Evolutionary conservation across 345 rosid genomes (phyloP).

Genomic region (Eucalyptus albens): DNA sequence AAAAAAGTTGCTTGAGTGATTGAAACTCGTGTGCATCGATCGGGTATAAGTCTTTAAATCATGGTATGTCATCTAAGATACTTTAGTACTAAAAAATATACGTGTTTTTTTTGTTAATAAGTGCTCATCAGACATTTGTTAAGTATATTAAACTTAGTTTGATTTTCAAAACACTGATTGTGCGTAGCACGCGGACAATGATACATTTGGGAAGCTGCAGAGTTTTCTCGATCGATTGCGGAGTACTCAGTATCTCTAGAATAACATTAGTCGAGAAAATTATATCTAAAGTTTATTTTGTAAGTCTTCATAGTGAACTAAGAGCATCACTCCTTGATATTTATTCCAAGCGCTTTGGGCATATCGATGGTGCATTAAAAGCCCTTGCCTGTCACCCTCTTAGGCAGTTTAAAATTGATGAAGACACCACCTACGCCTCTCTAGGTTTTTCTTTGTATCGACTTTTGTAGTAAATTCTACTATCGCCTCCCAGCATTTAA

Average conservation of each 20-base stretch:
- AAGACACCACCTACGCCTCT: neutral
- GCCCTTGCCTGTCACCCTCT: neutral
- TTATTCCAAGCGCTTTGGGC: neutral
- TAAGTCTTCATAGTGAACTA: neutral
- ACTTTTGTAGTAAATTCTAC: neutral
- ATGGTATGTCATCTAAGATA: too few species aligned
- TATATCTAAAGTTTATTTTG: neutral
- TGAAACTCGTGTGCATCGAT: neutral
- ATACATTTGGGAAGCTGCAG: too few species aligned
- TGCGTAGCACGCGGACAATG: accelerated
- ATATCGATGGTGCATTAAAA: neutral
- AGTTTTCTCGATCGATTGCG: too few species aligned
- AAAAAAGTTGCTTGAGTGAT: neutral
- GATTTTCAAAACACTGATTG: too few species aligned
- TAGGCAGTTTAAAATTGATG: neutral
- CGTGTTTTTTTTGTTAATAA: too few species aligned
- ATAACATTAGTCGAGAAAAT: neutral
- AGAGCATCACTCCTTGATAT: neutral
- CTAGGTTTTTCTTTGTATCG: neutral
- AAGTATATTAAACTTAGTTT: too few species aligned
- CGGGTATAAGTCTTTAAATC: neutral
- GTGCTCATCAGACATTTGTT: too few species aligned
- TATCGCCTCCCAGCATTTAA: too few species aligned
- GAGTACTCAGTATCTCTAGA: neutral
- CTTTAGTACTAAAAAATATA: too few species aligned